These are phyloP conservation scores for Erysimum cheiranthoides DNA, from an alignment of 345 rosid species.

Conservation along the genomic window DNA sequence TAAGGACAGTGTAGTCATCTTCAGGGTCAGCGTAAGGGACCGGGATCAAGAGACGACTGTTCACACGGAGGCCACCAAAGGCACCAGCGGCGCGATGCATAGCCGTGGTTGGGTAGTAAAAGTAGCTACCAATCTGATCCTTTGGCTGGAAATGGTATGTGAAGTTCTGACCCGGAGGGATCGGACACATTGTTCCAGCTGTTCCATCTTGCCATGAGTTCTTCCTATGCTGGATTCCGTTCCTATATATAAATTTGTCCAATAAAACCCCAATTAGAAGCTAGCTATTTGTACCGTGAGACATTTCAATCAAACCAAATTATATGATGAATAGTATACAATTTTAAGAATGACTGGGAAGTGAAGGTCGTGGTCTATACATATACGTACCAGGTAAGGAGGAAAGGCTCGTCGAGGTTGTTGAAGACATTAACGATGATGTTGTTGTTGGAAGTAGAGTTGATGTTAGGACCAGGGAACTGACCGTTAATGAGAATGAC, in stretches of 20 bases:
- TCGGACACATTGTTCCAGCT: conserved; percentile 75
- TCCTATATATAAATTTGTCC: conserved; percentile 46
- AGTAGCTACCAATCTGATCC: conserved; percentile 85
- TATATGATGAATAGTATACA: background rate
- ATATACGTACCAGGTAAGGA: conserved; percentile 60
- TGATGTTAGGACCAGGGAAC: conserved; percentile 81
- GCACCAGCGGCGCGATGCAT: conserved; percentile 68
- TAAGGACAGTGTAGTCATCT: conserved; percentile 68
- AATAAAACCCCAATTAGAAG: background rate
- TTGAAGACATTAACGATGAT: conserved; percentile 74
- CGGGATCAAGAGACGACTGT: conserved; percentile 70
- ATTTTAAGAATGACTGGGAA: background rate
- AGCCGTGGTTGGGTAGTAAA: conserved; percentile 59
- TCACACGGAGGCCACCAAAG: conserved; percentile 76
- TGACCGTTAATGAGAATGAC: conserved; percentile 73
- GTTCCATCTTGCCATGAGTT: conserved; percentile 84
- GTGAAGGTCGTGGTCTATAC: background rate
- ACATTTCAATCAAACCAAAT: background rate
- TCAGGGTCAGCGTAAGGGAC: conserved; percentile 68
- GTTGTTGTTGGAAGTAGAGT: conserved; percentile 77
- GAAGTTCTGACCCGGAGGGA: conserved; percentile 65
- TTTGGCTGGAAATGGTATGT: conserved; percentile 83
- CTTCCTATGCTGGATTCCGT: conserved; percentile 78
- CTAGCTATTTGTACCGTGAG: background rate
- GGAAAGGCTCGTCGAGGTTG: conserved; percentile 75